phyloP scores from a whole-genome alignment of 2,329 filamentous ascomycete species.

The Epichloe sylvatica region DNA sequence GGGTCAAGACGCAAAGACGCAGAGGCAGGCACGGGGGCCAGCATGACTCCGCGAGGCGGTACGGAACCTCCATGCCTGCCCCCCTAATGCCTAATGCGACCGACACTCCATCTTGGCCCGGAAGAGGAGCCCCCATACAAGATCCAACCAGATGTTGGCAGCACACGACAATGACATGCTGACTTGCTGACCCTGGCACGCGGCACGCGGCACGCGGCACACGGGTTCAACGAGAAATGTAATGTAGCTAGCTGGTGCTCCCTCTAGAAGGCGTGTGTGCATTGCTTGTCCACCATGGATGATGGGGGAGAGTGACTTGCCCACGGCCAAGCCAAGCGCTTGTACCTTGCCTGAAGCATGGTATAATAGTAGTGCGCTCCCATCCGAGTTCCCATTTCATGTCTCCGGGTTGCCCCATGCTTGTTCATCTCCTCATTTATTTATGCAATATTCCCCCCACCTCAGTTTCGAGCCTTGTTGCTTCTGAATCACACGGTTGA shows the following conservation, averaged over 20 bases:
- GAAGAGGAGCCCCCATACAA: background rate
- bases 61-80: background rate
- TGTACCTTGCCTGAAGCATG: background rate
- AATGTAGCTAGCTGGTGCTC: background rate
- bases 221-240: background rate
- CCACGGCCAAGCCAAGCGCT: background rate
- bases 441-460: background rate
- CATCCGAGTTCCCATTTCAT: background rate
- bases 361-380: conserved; percentile 1
- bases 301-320: background rate
- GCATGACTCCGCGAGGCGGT: conserved; percentile 2
- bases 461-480: background rate
- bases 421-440: background rate
- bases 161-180: background rate
- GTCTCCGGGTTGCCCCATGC: background rate
- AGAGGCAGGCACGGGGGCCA: conserved; percentile 1
- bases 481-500: conserved; percentile 1
- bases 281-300: background rate
- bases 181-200: conserved; percentile 1
- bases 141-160: background rate
- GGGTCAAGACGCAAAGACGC: background rate
- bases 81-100: background rate
- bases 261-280: background rate
- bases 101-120: background rate
- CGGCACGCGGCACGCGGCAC: background rate